phyloP scores from a whole-genome alignment of 208 protist species.

The Leishmania braziliensis region DNA sequence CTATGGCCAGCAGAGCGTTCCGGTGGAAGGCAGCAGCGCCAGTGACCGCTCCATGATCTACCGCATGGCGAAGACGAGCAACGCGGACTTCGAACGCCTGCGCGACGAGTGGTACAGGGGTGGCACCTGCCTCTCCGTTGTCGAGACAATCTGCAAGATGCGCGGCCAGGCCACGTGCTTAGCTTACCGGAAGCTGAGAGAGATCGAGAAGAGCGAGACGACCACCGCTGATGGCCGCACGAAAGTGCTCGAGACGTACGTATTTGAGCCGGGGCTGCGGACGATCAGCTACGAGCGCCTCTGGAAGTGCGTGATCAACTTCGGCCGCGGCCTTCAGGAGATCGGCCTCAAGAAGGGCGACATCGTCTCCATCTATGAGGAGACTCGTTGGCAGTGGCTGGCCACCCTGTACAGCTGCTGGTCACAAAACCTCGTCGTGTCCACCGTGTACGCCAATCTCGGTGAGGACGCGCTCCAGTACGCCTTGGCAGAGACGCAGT shows the following conservation, averaged over 20 bases:
- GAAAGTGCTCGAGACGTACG: constrained; percentile 64
- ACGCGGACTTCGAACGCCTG: constrained; percentile 49
- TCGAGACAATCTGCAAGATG: constrained; percentile 51
- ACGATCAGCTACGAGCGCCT: constrained; percentile 58
- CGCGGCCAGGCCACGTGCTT: constrained; percentile 48
- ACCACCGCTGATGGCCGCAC: constrained; percentile 40
- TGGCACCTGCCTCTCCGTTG: constrained; percentile 36
- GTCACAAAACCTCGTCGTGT: constrained; percentile 63
- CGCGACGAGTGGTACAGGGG: constrained; percentile 47
- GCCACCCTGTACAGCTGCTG: constrained; percentile 65
- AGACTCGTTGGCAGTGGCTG: constrained; percentile 89
- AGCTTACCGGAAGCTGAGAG: constrained; percentile 51
- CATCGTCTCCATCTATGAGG: constrained; percentile 69
- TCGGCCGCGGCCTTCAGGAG: constrained; percentile 53
- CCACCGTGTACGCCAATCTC: constrained; percentile 88
- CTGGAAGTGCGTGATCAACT: constrained; percentile 54
- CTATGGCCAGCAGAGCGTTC: constrained; percentile 43
- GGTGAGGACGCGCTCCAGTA: constrained; percentile 79
- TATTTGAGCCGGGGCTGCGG: constrained; percentile 56
- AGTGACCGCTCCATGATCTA: constrained; percentile 61
- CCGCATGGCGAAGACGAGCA: constrained; percentile 55
- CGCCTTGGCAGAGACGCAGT: constrained; percentile 72
- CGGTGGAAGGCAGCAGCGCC: constrained; percentile 43
- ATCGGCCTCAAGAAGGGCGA: constrained; percentile 61
- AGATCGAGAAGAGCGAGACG: constrained; percentile 46